phyloP scores from a whole-genome alignment of 78 protist genomes.

The Polysphondylium violaceum region DNA sequence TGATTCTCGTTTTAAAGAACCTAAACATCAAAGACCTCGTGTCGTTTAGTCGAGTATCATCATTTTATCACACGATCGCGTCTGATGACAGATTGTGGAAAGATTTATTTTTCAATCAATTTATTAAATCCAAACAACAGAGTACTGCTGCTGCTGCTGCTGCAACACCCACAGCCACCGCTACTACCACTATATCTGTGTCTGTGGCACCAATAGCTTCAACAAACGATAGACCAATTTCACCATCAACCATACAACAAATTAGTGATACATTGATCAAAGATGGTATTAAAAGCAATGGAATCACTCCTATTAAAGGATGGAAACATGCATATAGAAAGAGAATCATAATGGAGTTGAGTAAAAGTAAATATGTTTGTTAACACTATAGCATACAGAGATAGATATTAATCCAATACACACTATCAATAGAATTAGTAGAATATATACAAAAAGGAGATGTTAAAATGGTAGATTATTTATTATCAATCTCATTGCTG shows the following conservation, averaged over 20 bases:
- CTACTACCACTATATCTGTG: not conserved
- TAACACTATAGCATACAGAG: not conserved
- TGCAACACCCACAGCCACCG: not conserved
- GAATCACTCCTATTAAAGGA: slow-evolving; percentile 9
- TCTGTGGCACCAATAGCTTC: not conserved
- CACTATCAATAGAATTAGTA: not conserved
- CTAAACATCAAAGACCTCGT: not conserved
- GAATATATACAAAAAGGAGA: not conserved
- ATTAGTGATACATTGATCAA: not conserved
- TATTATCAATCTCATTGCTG: slow-evolving; percentile 5
- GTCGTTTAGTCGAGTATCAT: not conserved
- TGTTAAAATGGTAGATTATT: not conserved
- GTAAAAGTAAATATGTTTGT: not conserved
- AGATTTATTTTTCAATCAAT: not conserved
- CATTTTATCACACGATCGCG: not conserved
- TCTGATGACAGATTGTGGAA: slow-evolving; percentile 32
- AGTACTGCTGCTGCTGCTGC: too few species aligned
- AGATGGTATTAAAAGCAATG: not conserved
- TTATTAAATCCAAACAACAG: too few species aligned
- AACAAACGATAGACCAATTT: not conserved
- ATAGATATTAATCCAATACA: too few species aligned
- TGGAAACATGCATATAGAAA: slow-evolving; percentile 32
- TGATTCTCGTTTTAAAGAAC: slow-evolving; percentile 3
- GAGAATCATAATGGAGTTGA: slow-evolving; percentile 5
- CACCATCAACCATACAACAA: not conserved